A percentile compares a stretch with the other conserved stretches of the same genome.
These are phyloP conservation scores for Pinus tabuliformis DNA, from an alignment of 75 land plant genomes.

Conservation along the genomic window DNA sequence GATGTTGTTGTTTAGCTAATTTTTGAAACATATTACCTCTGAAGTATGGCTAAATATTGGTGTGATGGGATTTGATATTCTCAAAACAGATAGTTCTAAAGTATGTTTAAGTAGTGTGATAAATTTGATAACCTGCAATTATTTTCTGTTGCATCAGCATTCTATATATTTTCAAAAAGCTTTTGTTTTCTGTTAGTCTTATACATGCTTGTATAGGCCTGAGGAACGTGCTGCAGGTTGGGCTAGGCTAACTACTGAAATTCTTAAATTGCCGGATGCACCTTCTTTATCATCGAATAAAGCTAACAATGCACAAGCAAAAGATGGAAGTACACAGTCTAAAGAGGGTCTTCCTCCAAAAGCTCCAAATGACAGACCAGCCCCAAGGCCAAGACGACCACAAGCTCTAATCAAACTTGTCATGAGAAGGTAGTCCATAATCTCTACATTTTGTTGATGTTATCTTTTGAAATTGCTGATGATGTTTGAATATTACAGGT, in stretches of 20 bases:
- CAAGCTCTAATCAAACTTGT: slow-evolving; percentile 96
- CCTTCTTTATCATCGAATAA: slow-evolving; percentile 53
- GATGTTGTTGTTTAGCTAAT: background rate
- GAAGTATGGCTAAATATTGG: background rate
- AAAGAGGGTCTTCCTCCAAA: slow-evolving; percentile 65
- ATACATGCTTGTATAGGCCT: slow-evolving; percentile 44
- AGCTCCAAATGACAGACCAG: slow-evolving; percentile 57
- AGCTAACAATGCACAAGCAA: slow-evolving; percentile 14
- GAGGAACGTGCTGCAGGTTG: slow-evolving; percentile 97
- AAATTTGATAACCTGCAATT: background rate
- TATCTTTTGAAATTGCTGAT: background rate
- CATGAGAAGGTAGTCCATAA: slow-evolving; percentile 73
- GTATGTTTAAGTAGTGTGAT: too few relatives aligned
- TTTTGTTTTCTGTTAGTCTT: background rate
- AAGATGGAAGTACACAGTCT: slow-evolving; percentile 35
- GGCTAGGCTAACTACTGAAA: slow-evolving; percentile 76
- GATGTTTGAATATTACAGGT: slow-evolving; percentile 27
- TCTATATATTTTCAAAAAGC: background rate
- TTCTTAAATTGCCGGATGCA: slow-evolving; percentile 92
- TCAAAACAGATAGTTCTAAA: too few relatives aligned
- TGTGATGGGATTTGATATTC: background rate
- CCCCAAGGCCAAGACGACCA: slow-evolving; percentile 75
- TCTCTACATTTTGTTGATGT: background rate
- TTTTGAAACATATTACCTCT: background rate
- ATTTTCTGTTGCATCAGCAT: background rate